Evolutionary conservation across 2,329 filamentous ascomycete species (phyloP), one percentile per base, ranked within the genome.

Genomic region (Zymoseptoria pseudotritici): DNA sequence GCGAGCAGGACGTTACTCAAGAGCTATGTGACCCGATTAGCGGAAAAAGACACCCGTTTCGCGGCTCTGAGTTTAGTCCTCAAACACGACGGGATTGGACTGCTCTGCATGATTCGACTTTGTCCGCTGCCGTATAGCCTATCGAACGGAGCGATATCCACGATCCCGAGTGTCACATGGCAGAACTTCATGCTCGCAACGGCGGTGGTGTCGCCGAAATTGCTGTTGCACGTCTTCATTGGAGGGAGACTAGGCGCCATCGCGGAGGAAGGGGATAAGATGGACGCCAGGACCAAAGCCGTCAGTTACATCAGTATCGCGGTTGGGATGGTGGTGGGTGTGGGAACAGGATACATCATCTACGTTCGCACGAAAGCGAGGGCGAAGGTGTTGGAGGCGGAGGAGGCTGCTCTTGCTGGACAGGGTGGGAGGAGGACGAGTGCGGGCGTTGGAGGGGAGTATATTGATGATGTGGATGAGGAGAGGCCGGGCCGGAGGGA

Each of bases 71-170:
- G 89, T 21, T 83, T 97, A 69, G 94, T 94, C 7, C 80, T 99
- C 63, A 91, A 96, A 65, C 87, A 90, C 70, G 94, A 99, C 70
- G 94, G 94, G 0, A 75, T 99, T 56, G 89, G 91, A 69, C 86
- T 97, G 57, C 81, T 99, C 53, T 87, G 90, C 63, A 95, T 94
- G 83, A 94, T 99, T 67, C 85, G 94, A 29, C 83, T 97, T 65
- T 97, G 93, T 70, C 94, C 94, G 1, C 74, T 99, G 61, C 94
- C 94, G 13, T 99, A 96, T 74, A 94, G 89, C 56, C 79, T 97
- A 66, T 92, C 89, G 71, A 99, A 99, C 72, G 94, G 91, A 55
- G 96, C 96, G 62, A 84, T 99, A 58, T 91, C 91, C 29, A 97
- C 94, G 1, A 92, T 99, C 63, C 92, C 92, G 2, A 96, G 89